Evolutionary conservation across 768 basidiomycete species (phyloP).

Genomic region (Tremella yokohamensis): DNA sequence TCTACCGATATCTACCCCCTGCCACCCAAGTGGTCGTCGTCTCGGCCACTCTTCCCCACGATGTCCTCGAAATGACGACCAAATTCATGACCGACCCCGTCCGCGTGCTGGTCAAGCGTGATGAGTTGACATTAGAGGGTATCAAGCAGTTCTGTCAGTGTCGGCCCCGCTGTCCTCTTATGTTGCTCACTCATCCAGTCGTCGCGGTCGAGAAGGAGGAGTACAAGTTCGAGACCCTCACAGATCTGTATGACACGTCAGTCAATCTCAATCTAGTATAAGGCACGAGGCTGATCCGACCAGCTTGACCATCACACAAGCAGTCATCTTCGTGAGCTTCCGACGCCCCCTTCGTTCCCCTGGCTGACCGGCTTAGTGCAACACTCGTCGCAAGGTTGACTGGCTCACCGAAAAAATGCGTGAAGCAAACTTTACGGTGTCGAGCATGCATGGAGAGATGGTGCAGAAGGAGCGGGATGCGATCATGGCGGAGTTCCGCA

Average conservation of each 20-base stretch:
- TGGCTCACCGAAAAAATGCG: conserved; percentile 99
- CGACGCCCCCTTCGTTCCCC: no score
- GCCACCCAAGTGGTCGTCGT: conserved; percentile 95
- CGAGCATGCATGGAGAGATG: conserved; percentile 73
- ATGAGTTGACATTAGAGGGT: conserved; percentile 88
- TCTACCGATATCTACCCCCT: conserved; percentile 93
- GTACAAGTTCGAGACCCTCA: conserved; percentile 98
- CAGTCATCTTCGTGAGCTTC: conserved; percentile 71
- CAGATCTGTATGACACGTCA: conserved; percentile 88
- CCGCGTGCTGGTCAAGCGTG: conserved; percentile 97
- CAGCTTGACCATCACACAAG: conserved; percentile 89
- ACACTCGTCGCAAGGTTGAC: conserved; percentile 96
- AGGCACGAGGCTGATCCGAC: no score
- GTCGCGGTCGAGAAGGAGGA: conserved; percentile 99
- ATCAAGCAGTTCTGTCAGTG: conserved; percentile 50
- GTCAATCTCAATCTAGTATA: conserved; percentile 1
- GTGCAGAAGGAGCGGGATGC: conserved; percentile 90
- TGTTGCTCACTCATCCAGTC: conserved; percentile 28
- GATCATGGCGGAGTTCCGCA: conserved; percentile 94
- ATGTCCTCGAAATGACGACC: conserved; percentile 97
- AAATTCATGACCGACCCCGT: conserved; percentile 98
- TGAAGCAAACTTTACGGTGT: conserved; percentile 96
- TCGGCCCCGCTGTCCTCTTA: background rate
- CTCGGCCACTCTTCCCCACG: conserved; percentile 91
- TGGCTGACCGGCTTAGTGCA: conserved; percentile 56